A percentile compares a stretch with the other conserved stretches of the same genome.
Evolutionary conservation across 257 asterid genomes (phyloP).

Genomic region (Rauvolfia tetraphylla): DNA sequence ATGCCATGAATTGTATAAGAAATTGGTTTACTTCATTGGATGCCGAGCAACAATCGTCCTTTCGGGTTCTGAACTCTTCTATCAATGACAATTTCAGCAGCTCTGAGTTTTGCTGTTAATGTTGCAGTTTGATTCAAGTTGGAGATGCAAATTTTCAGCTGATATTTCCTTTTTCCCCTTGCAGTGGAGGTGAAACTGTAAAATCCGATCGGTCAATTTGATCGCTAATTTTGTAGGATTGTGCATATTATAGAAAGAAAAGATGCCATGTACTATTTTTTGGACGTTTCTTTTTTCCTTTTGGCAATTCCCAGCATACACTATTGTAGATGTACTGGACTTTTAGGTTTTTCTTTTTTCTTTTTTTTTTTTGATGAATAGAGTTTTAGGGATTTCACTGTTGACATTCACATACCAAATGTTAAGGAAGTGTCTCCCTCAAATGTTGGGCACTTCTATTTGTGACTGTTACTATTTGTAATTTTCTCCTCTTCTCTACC

Average conservation of each 20-base stretch:
- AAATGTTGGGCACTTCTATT: too few species aligned
- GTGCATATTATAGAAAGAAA: background rate
- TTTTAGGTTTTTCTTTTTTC: background rate
- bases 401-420: too few species aligned
- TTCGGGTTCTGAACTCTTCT: slow-evolving; percentile 37
- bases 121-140: background rate
- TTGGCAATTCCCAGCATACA: background rate
- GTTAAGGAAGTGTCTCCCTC: too few species aligned
- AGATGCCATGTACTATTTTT: background rate
- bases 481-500: too few species aligned
- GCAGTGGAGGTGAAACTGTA: background rate
- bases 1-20: slow-evolving; percentile 38
- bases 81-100: background rate
- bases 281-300: background rate
- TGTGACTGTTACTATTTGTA: too few species aligned
- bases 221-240: background rate
- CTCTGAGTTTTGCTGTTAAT: background rate
- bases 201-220: background rate
- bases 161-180: background rate
- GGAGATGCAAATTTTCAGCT: background rate
- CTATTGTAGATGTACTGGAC: background rate
- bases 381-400: too few species aligned
- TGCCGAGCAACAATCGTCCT: slow-evolving; percentile 51
- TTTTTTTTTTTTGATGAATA: too few species aligned
- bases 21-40: slow-evolving; percentile 63